Conservation (phyloP, 805 yeast species). For the Suhomyces sp. region DNA sequence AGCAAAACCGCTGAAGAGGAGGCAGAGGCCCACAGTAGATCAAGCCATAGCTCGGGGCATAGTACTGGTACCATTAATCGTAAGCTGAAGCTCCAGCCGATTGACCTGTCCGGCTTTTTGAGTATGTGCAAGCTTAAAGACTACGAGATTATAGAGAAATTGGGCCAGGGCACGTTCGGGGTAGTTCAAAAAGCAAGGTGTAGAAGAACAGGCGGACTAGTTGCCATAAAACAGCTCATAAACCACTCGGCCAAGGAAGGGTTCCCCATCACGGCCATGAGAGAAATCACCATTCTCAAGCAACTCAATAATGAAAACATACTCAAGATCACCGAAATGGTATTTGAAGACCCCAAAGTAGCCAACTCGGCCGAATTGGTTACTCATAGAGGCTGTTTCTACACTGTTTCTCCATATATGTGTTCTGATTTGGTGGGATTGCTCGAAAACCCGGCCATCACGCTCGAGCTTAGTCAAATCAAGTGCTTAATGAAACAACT, state of each 20-base stretch:
- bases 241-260: conserved; percentile 74
- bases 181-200: conserved; percentile 79
- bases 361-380: conserved; percentile 31
- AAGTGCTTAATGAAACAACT: conserved; percentile 82
- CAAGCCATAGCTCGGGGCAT: neutral
- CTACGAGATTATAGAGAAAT: conserved; percentile 33
- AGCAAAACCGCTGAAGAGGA: neutral
- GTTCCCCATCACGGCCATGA: conserved; percentile 90
- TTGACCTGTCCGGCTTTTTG: conserved; percentile 15
- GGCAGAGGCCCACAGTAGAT: neutral
- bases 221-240: conserved; percentile 86
- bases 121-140: conserved; percentile 32
- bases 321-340: conserved; percentile 75
- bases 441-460: conserved; percentile 71
- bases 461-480: conserved; percentile 61
- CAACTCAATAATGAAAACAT: conserved; percentile 66
- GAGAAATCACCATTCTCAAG: conserved; percentile 85
- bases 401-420: conserved; percentile 91
- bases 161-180: conserved; percentile 51
- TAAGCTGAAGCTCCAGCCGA: neutral
- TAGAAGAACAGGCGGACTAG: conserved; percentile 52
- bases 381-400: conserved; percentile 51
- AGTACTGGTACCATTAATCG: neutral
- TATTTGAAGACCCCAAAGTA: conserved; percentile 43
- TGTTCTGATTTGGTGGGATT: conserved; percentile 88